These are phyloP conservation scores for Penicillium sp. DNA, from an alignment of 2,329 filamentous ascomycete species.

Conservation along the genomic window DNA sequence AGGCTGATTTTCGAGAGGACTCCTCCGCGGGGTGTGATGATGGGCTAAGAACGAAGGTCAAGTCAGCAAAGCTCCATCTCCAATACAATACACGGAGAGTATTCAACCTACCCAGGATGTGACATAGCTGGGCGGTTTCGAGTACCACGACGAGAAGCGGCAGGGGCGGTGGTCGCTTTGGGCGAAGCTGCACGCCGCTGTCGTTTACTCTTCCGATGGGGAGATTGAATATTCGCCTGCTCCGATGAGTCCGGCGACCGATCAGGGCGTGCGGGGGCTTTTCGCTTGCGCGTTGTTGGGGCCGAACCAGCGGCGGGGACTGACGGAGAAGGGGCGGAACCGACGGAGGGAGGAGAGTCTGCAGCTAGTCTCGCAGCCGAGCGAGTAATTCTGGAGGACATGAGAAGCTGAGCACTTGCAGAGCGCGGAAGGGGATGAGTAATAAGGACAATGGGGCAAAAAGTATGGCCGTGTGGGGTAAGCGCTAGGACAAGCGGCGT, in stretches of 20 bases:
- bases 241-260: conserved; percentile 43
- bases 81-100: conserved; percentile 24
- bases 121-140: conserved; percentile 46
- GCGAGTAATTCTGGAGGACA: conserved; percentile 96
- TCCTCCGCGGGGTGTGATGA: conserved; percentile 69
- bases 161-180: conserved; percentile 42
- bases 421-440: conserved; percentile 15
- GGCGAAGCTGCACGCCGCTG: conserved; percentile 65
- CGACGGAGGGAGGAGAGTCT: conserved; percentile 54
- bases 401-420: conserved; percentile 65
- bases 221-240: conserved; percentile 35
- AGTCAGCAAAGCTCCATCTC: conserved; percentile 8
- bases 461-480: not conserved
- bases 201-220: conserved; percentile 70
- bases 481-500: not conserved
- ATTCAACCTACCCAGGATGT: conserved; percentile 44
- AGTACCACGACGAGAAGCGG: conserved; percentile 48
- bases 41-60: conserved; percentile 52
- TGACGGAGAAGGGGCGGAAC: conserved; percentile 45
- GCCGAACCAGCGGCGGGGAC: conserved; percentile 50
- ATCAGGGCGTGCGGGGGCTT: conserved; percentile 63
- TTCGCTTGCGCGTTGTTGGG: conserved; percentile 72
- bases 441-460: conserved; percentile 19
- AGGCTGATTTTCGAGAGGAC: conserved; percentile 57
- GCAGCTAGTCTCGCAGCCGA: conserved; percentile 91